A percentile compares a stretch with the other conserved stretches of the same genome.
Conservation (phyloP, 192 early-diverging fungal genomes). For the Podila epigama region DNA sequence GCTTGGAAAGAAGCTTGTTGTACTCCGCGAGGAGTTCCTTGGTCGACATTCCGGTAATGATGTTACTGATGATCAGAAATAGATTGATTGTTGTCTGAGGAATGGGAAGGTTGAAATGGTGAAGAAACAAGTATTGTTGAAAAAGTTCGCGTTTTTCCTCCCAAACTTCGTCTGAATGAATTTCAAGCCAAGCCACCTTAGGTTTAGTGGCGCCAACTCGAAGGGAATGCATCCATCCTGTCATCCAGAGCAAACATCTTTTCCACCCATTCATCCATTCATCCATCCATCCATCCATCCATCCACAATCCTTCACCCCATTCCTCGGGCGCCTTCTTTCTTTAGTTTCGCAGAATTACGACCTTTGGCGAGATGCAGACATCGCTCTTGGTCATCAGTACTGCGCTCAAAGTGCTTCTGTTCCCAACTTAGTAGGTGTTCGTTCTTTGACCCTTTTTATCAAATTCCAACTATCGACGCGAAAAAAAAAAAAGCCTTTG, state of each 20-base stretch:
- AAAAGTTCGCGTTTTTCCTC: too few relatives aligned
- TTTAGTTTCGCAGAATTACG: too few relatives aligned
- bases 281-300: too few relatives aligned
- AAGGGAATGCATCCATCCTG: too few relatives aligned
- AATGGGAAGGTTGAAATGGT: not conserved
- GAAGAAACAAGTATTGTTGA: too few relatives aligned
- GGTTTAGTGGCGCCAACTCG: too few relatives aligned
- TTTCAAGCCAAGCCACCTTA: too few relatives aligned
- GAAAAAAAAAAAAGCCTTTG: not conserved
- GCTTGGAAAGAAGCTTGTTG: constrained; percentile 14
- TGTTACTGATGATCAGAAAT: not conserved
- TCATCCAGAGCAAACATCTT: not conserved
- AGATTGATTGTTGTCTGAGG: not conserved
- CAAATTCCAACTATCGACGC: not conserved
- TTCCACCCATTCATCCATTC: not conserved
- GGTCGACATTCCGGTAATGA: constrained; percentile 25
- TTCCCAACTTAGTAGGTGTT: constrained; percentile 73
- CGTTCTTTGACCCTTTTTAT: not conserved
- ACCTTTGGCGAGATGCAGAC: constrained; percentile 35
- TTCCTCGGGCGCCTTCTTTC: too few relatives aligned
- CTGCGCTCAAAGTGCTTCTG: constrained; percentile 67
- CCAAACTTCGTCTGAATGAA: too few relatives aligned
- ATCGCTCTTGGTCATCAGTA: constrained; percentile 57
- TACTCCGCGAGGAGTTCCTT: constrained; percentile 43
- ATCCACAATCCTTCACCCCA: too few relatives aligned